Evolutionary conservation across 306 rosid genomes (phyloP), one percentile per base, ranked within the genome.

Genomic region (Fragaria vesca): DNA sequence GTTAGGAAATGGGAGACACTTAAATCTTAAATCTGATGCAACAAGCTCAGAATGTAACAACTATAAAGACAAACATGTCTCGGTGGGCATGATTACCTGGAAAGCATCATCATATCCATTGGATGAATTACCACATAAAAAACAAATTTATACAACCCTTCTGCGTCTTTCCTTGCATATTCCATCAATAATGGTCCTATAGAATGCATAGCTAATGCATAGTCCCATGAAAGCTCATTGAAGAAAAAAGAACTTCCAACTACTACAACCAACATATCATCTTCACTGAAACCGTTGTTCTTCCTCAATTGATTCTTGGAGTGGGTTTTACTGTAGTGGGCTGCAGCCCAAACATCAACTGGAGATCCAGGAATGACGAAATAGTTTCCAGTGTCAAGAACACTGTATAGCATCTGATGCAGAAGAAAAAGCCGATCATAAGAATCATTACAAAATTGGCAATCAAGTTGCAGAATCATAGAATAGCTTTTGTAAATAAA

Each of bases 331-430:
- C 77, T 72, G 85, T 88, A 95, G 76, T 80, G 87, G 81, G 89
- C 93, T 15, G 91, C 93, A 82, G 89, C 90, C 97, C 95, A 95
- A 66, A 81, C 89, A 87, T 95, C 98, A 15, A 91, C 81, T 21
- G 97, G 97, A 61, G 99, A 91, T 84, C 98, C 99, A 75, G 97
- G 97, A 85, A 95, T 87, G 86, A 95, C 96, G 80, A 89, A 84
- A 89, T 89, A 95, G 90, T 95, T 95, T 84, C 99, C 98, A 69
- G 91, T 82, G 84, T 95, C 99, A 72, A 95, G 88, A 72, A 75
- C 82, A 87, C 96, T 88, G 80, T 95, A 88, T 82, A 93, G 79
- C 97, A 95, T 90, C 99, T 95, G 96, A 85, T 71, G 79, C 82
- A 85, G 48, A 69, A 78, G 83, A 81, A 68, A 65, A 79, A 6